Evolutionary conservation across 345 rosid species (phyloP).

Genomic region (Eucalyptus cloeziana): DNA sequence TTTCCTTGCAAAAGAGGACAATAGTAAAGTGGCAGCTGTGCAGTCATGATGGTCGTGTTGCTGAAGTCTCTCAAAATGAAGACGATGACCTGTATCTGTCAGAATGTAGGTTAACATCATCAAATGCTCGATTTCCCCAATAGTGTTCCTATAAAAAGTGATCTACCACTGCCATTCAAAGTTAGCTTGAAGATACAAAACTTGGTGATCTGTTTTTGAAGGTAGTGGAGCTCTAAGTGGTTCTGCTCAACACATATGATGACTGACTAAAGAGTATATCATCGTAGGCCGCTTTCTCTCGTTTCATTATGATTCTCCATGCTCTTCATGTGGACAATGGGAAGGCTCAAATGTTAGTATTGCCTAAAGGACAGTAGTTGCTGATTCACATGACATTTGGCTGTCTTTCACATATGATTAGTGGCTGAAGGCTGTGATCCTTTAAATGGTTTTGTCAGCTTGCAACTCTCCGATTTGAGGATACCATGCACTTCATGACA

Average conservation of each 20-base stretch:
- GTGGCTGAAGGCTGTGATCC: conserved; percentile 63
- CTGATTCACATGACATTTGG: conserved; percentile 97
- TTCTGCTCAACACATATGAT: conserved; percentile 18
- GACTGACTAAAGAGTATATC: conserved; percentile 97
- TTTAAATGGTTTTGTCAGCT: not conserved
- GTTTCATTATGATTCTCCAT: conserved; percentile 84
- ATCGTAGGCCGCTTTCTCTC: conserved; percentile 91
- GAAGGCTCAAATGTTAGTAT: conserved; percentile 89
- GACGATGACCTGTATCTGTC: conserved; percentile 73
- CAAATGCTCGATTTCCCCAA: conserved; percentile 81
- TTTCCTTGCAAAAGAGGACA: conserved; percentile 19
- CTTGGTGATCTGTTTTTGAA: conserved; percentile 84
- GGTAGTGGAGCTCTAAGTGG: conserved; percentile 95
- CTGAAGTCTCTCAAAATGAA: conserved; percentile 71
- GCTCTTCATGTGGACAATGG: conserved; percentile 96
- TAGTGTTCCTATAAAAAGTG: conserved; percentile 93
- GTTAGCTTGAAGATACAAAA: conserved; percentile 97
- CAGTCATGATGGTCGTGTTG: conserved; percentile 44
- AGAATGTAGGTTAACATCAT: conserved; percentile 47
- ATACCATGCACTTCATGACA: no score
- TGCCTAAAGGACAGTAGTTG: conserved; percentile 81
- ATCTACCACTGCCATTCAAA: conserved; percentile 93
- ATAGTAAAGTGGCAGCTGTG: conserved; percentile 12
- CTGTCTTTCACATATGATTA: conserved; percentile 90
- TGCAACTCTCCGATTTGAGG: no score